Evolutionary conservation across 495 filamentous ascomycete species (phyloP).

Genomic region (Tuber aestivum): DNA sequence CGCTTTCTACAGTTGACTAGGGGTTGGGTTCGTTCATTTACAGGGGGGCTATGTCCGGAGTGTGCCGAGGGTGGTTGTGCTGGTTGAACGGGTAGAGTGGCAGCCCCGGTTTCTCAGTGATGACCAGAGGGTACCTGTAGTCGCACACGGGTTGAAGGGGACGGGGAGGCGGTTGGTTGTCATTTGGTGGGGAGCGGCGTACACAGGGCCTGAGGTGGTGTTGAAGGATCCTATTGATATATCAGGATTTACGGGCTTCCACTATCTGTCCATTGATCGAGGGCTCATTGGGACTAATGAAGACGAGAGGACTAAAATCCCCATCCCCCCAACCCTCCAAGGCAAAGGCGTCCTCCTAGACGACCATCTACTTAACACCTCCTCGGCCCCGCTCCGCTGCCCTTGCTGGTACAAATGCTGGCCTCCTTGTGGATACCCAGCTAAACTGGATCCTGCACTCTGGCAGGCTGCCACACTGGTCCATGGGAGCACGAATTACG

Average conservation of each 20-base stretch:
- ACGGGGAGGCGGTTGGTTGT: slow-evolving; percentile 55
- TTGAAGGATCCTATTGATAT: slow-evolving; percentile 51
- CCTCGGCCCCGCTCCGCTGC: slow-evolving; percentile 57
- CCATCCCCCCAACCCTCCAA: slow-evolving; percentile 61
- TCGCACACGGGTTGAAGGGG: slow-evolving; percentile 48
- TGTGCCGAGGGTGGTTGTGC: slow-evolving; percentile 3
- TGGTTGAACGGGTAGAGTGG: slow-evolving; percentile 40
- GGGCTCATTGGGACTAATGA: not conserved
- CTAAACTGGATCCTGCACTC: slow-evolving; percentile 64
- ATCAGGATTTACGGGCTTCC: not conserved
- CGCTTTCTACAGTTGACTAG: slow-evolving; percentile 56
- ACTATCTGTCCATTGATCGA: not conserved
- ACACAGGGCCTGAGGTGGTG: slow-evolving; percentile 50
- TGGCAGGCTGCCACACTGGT: slow-evolving; percentile 57
- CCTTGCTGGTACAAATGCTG: slow-evolving; percentile 55
- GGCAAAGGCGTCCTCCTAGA: slow-evolving; percentile 60
- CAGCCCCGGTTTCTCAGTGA: slow-evolving; percentile 49
- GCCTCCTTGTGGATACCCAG: slow-evolving; percentile 57
- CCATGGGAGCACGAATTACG: slow-evolving; percentile 50
- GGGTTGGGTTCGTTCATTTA: slow-evolving; percentile 56
- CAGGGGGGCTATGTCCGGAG: slow-evolving; percentile 56
- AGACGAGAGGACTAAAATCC: slow-evolving; percentile 47
- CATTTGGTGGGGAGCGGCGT: slow-evolving; percentile 59
- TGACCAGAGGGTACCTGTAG: slow-evolving; percentile 45
- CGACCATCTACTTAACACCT: slow-evolving; percentile 52